Conservation (phyloP, 148 eudicot species). For the Cornus suecica region DNA sequence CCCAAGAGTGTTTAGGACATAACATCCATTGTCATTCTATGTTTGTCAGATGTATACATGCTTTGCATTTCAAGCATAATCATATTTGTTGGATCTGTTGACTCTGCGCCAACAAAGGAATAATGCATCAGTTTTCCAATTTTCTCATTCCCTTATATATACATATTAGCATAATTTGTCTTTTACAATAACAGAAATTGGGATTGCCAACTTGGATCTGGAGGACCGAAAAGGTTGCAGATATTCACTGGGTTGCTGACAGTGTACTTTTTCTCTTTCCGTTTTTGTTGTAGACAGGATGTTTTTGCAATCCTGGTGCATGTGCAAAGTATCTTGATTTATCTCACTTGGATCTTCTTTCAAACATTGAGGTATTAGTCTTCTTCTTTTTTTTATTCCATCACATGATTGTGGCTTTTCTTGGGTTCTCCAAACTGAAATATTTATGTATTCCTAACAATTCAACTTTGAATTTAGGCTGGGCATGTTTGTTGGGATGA, state of each 20-base stretch:
- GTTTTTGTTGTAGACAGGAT: slow-evolving; percentile 75
- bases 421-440: slow-evolving; percentile 3
- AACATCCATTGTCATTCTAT: background rate
- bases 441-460: slow-evolving; percentile 11
- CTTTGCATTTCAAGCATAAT: background rate
- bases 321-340: slow-evolving; percentile 91
- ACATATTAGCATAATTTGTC: background rate
- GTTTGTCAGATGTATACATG: background rate
- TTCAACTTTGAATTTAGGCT: slow-evolving; percentile 42
- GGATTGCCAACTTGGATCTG: background rate
- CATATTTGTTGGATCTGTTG: background rate
- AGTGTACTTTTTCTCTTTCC: slow-evolving; percentile 13
- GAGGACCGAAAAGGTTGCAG: slow-evolving; percentile 4
- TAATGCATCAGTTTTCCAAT: background rate
- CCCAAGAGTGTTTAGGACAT: background rate
- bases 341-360: slow-evolving; percentile 82
- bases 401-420: slow-evolving; percentile 8
- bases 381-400: slow-evolving; percentile 9
- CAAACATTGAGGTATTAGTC: slow-evolving; percentile 73
- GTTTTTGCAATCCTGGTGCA: slow-evolving; percentile 99
- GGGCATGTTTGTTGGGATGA: slow-evolving; percentile 99
- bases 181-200: no score
- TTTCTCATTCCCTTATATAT: no score
- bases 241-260: slow-evolving; percentile 13
- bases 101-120: background rate